Evolutionary conservation across 768 basidiomycete genomes (phyloP), one percentile per base, ranked within the genome.

Genomic region (Psilocybe cubensis): DNA sequence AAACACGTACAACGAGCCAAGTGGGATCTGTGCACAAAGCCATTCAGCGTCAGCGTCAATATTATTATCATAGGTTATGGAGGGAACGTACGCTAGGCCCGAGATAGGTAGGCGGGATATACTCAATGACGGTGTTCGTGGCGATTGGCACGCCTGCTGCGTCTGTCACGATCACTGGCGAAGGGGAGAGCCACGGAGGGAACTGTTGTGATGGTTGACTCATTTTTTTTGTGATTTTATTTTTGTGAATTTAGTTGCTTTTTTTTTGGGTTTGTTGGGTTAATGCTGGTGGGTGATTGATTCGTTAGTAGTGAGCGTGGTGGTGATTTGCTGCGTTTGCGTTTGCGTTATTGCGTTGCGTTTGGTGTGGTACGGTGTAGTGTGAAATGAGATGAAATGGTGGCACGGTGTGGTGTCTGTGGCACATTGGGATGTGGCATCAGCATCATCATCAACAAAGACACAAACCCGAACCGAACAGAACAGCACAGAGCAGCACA

Each of bases 1-100:
- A 63, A 82, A 94, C 11, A 83, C 84, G 82, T 86, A 94, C 33
- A 83, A 77, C 28, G 85, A 72, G 43, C 84, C 87, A 27, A 94
- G 75, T 27, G 92, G 92, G 63, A 94, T 91, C 91, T 92, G 52
- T n/a, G n/a, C n/a, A n/a, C n/a, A n/a, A n/a, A n/a, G n/a, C n/a
- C 14, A 11, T 3, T 27, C 4, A 60, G 46, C 3, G 12, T 59
- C 1, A 67, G 49, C 41, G 42, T n/a, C 28, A 33, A 18, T 23
- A 43, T 31, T 31, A 17, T 38, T 18, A 54, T 52, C 20, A 23
- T 52, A 54, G 24, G 42, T 31, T n/a, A 6, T 3, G 12, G 44
- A 25, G 18, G 49, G 17, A 7, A 83, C 90, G 82, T 68, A 92
- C 91, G 70, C 87, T 86, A 52, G 92, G 90, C 27, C 92, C 92